Evolutionary conservation across 1,139 yeast species (phyloP), one percentile per base, ranked within the genome.

Genomic region (Sugiyamaella paludigena): DNA sequence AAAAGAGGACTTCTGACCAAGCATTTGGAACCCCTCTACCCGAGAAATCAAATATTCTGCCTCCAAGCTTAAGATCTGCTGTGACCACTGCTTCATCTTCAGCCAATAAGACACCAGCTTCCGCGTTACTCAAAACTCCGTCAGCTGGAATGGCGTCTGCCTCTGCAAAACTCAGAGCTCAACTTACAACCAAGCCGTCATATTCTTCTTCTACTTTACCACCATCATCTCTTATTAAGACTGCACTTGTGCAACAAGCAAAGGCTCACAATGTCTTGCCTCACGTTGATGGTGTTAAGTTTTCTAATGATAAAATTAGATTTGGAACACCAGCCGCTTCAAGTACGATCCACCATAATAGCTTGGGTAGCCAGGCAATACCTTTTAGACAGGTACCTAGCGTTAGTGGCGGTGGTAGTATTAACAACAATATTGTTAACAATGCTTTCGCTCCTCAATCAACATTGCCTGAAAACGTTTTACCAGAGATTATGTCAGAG

Each of bases 401-500:
- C n/a, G 42, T 47, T 7, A 33, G 30, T 19, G 5, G 24, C n/a
- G n/a, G n/a, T n/a, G 30, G 35, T n/a, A 33, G 34, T 38, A 38
- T 37, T 47, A n/a, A 59, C 67, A 24, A 43, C 48, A 12, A 59
- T 61, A 28, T 44, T 10, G 40, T 24, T 34, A 40, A 40, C 1
- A 24, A 35, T 11, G 36, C 34, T 28, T 42, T 42, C 31, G 40
- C 48, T 5, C 45, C 51, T 4, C 45, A 40, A 27, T 30, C 28
- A 19, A 42, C 30, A 2, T 28, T 30, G n/a, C 45, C 54, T 11
- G 61, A 59, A 13, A 62, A 60, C 27, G 57, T 59, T 2, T 61
- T 76, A 34, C 80, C 80, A 0, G 80, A 76, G 26, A 76, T 76
- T 33, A 67, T 67, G 53, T 72, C 77, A 2, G 79, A 80, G 49